Conservation (phyloP, 495 filamentous ascomycete genomes). For the Chlorociboria aeruginascens region DNA sequence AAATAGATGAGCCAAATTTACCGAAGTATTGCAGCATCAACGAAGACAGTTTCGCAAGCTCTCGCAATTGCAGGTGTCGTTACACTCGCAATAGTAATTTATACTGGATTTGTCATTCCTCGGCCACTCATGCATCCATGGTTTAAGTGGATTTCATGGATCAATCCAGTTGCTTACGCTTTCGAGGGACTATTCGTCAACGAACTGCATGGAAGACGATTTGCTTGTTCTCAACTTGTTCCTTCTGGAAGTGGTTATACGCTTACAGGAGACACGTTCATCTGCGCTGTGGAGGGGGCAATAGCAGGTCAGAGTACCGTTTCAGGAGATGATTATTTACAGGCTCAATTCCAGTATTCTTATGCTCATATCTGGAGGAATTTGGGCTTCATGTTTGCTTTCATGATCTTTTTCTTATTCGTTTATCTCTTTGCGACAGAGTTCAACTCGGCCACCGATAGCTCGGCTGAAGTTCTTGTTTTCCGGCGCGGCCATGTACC, state of each 20-base stretch:
- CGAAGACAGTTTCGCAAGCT: slow-evolving; percentile 68
- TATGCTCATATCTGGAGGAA: slow-evolving; percentile 63
- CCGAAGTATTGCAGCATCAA: slow-evolving; percentile 65
- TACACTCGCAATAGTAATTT: slow-evolving; percentile 58
- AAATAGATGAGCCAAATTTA: slow-evolving; percentile 61
- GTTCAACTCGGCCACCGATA: slow-evolving; percentile 61
- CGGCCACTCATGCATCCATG: slow-evolving; percentile 64
- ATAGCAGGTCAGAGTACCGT: slow-evolving; percentile 40
- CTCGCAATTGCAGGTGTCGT: slow-evolving; percentile 65
- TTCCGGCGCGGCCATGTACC: slow-evolving; percentile 70
- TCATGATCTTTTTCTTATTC: slow-evolving; percentile 54
- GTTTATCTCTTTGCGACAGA: slow-evolving; percentile 65
- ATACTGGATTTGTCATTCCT: slow-evolving; percentile 69
- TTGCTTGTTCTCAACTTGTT: slow-evolving; percentile 28
- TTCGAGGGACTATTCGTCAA: slow-evolving; percentile 65
- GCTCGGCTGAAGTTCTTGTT: slow-evolving; percentile 80
- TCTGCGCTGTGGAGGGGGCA: slow-evolving; percentile 46
- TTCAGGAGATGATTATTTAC: slow-evolving; percentile 60
- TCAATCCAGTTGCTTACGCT: slow-evolving; percentile 70
- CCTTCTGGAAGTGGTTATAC: slow-evolving; percentile 29
- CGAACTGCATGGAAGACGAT: slow-evolving; percentile 48
- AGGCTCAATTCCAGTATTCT: slow-evolving; percentile 47
- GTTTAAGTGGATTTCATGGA: slow-evolving; percentile 71
- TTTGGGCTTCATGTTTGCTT: slow-evolving; percentile 66
- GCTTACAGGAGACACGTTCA: slow-evolving; percentile 33